These are phyloP conservation scores for Bipolaris oryzae DNA, from an alignment of 2,329 filamentous ascomycete species.

Conservation along the genomic window DNA sequence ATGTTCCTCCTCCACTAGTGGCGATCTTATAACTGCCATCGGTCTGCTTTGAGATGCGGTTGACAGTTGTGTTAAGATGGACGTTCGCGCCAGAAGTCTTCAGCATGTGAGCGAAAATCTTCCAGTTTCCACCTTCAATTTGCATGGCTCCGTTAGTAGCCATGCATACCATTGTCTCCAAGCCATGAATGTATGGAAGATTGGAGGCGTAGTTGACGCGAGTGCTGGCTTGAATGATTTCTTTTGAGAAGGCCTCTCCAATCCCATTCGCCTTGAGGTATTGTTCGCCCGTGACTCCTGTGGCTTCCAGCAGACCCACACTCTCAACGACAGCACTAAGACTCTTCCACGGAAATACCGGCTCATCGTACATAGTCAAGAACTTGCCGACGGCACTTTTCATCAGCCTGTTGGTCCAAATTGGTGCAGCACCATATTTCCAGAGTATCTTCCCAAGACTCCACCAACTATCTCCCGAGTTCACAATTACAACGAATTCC, in stretches of 20 bases:
- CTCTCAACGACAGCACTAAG: conserved; percentile 71
- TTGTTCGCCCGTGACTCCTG: conserved; percentile 73
- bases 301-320: conserved; percentile 69
- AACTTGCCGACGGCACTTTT: conserved; percentile 74
- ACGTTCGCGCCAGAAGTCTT: conserved; percentile 65
- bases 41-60: conserved; percentile 56
- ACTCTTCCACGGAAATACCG: conserved; percentile 82
- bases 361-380: conserved; percentile 77
- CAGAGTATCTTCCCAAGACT: conserved; percentile 78
- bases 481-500: conserved; percentile 71
- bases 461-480: conserved; percentile 73
- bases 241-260: conserved; percentile 69
- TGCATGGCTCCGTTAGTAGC: conserved; percentile 82
- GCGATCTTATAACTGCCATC: conserved; percentile 54
- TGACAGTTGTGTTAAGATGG: conserved; percentile 71
- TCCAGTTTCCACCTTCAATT: conserved; percentile 88
- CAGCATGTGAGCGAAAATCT: conserved; percentile 86
- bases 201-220: conserved; percentile 96
- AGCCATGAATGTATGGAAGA: conserved; percentile 79
- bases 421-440: conserved; percentile 82
- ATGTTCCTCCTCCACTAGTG: conserved; percentile 20
- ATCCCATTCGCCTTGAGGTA: conserved; percentile 73
- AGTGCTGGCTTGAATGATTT: conserved; percentile 86
- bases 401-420: conserved; percentile 74
- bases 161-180: conserved; percentile 92